Evolutionary conservation across 352 stramenopile genomes (phyloP), one percentile per base, ranked within the genome.

Genomic region (Globisporangium megalacanthum): DNA sequence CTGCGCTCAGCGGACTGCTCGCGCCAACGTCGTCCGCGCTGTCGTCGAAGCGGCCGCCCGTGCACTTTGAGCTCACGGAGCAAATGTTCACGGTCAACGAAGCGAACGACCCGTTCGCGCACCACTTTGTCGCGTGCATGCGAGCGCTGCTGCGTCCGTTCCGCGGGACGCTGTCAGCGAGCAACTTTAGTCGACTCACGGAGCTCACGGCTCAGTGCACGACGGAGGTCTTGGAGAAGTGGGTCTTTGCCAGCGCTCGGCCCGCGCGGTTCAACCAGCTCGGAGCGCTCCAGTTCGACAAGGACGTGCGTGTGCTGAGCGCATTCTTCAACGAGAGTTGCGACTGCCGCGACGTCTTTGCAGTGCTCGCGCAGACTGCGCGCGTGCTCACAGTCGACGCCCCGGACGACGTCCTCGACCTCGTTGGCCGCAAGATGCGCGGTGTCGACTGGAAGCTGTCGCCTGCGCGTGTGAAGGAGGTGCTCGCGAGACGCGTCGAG

Each of bases 31-130:
- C 79, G 11, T 83, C 84, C 33, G 65, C 62, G 8, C 57, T 42
- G 0, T 56, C 61, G 0, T 56, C 61, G 11, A 84, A 82, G 33
- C 64, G 63, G 4, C 50, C 52, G 4, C 56, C 58, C 5, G 79
- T 92, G n/a, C 73, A 73, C 19, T 95, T 90, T 61, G 83, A 94
- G 60, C 76, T 95, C 17, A 91, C 71, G 4, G 86, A 95, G 54
- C 69, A 83, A n/a, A 80, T 86, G 77, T 95, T 89, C 65, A 93
- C 83, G 41, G 76, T 86, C 39, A 94, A 95, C 59, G 86, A 95
- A 58, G 86, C 82, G 37, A 95, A 95, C 62, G 86, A 95, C 41
- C 86, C 86, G 49, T 95, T 92, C 54, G 86, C 82, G 14, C 73
- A 88, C 58, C 68, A 75, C 36, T 90, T 94, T 63, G 80, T 92